These are phyloP conservation scores for Microbotryum scabiosae DNA, from an alignment of 1,284 basidiomycete genomes.

Conservation along the genomic window DNA sequence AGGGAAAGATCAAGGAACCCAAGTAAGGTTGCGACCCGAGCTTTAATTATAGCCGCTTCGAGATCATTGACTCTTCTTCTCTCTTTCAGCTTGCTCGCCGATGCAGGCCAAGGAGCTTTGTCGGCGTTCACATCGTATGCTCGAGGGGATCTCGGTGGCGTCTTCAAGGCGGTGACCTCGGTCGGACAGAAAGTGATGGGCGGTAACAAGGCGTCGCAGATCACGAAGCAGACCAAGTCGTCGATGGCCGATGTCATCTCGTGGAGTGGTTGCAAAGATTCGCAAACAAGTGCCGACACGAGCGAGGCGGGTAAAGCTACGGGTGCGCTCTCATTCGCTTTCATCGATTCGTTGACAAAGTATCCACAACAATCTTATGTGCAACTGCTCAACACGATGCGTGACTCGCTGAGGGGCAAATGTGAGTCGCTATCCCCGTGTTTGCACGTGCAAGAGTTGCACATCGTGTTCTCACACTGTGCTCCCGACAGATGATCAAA, in stretches of 20 bases:
- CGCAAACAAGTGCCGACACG: slow-evolving; percentile 39
- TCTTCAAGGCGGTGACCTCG: slow-evolving; percentile 35
- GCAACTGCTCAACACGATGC: slow-evolving; percentile 47
- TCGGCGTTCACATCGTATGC: slow-evolving; percentile 41
- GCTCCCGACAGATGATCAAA: slow-evolving; percentile 16
- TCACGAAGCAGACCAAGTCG: slow-evolving; percentile 31
- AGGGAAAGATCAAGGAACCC: slow-evolving; percentile 50
- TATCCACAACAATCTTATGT: slow-evolving; percentile 65
- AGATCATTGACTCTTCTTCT: background rate
- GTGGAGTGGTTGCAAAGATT: slow-evolving; percentile 34
- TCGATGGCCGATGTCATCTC: slow-evolving; percentile 41
- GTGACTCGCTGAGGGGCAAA: slow-evolving; percentile 49
- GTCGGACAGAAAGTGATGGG: slow-evolving; percentile 40
- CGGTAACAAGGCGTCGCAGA: slow-evolving; percentile 38
- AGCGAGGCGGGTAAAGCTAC: slow-evolving; percentile 42
- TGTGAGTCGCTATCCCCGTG: slow-evolving; percentile 43
- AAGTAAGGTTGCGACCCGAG: slow-evolving; percentile 33
- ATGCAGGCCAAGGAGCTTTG: slow-evolving; percentile 35
- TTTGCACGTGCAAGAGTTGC: background rate
- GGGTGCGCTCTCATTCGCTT: slow-evolving; percentile 26
- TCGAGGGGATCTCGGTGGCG: slow-evolving; percentile 42
- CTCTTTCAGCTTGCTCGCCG: slow-evolving; percentile 24
- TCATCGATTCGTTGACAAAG: slow-evolving; percentile 23
- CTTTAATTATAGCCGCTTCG: background rate
- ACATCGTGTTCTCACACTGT: background rate